These are phyloP conservation scores for Neofusicoccum kwambonambiense DNA, from an alignment of 2,329 filamentous ascomycete species.

Conservation along the genomic window DNA sequence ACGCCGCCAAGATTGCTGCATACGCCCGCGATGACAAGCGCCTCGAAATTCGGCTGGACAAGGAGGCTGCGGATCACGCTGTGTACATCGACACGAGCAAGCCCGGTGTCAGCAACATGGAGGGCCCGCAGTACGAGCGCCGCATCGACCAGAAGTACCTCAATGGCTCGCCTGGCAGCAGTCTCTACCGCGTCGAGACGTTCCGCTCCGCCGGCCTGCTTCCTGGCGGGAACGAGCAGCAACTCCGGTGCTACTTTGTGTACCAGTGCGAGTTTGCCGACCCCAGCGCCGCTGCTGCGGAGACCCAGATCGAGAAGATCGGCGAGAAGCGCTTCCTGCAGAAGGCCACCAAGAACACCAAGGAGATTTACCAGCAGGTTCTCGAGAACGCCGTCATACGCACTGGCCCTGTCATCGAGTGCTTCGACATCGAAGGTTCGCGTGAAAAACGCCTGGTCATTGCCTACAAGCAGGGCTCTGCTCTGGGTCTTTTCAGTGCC, in stretches of 20 bases:
- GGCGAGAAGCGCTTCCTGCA: slow-evolving; percentile 91
- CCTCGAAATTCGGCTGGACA: slow-evolving; percentile 91
- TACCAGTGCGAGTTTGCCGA: slow-evolving; percentile 93
- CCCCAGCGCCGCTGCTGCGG: slow-evolving; percentile 67
- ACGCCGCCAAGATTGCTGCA: slow-evolving; percentile 93
- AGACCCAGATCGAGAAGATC: slow-evolving; percentile 88
- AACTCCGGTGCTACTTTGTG: slow-evolving; percentile 96
- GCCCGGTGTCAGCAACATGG: slow-evolving; percentile 73
- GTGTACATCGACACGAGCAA: slow-evolving; percentile 98
- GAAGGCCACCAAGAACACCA: slow-evolving; percentile 94
- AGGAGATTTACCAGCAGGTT: slow-evolving; percentile 91
- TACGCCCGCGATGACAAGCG: slow-evolving; percentile 91
- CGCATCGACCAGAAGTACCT: slow-evolving; percentile 94
- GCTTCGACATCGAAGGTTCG: slow-evolving; percentile 90
- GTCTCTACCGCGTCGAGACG: slow-evolving; percentile 90
- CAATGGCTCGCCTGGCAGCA: slow-evolving; percentile 68
- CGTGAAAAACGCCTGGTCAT: slow-evolving; percentile 92
- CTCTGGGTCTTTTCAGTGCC: slow-evolving; percentile 89
- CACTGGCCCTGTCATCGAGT: slow-evolving; percentile 93
- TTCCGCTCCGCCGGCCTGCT: slow-evolving; percentile 88
- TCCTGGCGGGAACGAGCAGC: slow-evolving; percentile 71
- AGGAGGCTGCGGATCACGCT: slow-evolving; percentile 90
- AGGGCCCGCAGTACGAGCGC: slow-evolving; percentile 88
- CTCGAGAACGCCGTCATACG: slow-evolving; percentile 80
- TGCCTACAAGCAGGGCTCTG: slow-evolving; percentile 90